Base-by-base conservation (phyloP, 768 basidiomycete genomes). In the Leccinum longicurvipes region DNA sequence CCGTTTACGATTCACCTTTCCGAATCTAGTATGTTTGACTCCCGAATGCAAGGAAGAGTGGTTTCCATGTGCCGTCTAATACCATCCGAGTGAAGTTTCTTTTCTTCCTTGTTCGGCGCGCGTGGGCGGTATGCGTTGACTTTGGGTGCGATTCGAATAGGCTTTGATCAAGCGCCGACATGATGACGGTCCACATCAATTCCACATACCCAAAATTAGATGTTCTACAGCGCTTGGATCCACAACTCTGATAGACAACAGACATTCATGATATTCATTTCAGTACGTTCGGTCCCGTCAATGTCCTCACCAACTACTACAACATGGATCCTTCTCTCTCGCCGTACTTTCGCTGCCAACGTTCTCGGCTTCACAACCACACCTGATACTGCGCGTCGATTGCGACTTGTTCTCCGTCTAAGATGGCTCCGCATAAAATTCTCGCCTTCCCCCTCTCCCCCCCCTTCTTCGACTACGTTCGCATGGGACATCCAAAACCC, bases 401-500 rank as follows among this genome's bases (percentile, higher is more conserved):
- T 4, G 17, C n/a, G 19, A 2, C 6, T 47, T 23, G 21, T 21
- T 24, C 12, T 15, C 23, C 27, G 47, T 28, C 28, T 29, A 19
- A 7, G 11, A 19, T 19, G 23, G 27, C 47, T 21, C 24, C 27
- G 28, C 47, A 47, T 3, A 1, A 29, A 50, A 10, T 17, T 23
- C 3, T 3, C 6, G 12, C 21, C 23, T 15, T 44, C 42, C 3
- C 42, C 23, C n/a, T 39, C 17, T 8, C 36, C 15, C 1, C 21
- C 42, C 12, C 14, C 36, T 17, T n/a, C n/a, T n/a, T n/a, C n/a
- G n/a, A n/a, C n/a, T n/a, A n/a, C 42, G 21, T 63, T 63, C 39
- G 56, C 56, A 4, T 66, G 67, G 65, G 58, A 66, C 49, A 51
- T 29, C 6, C 19, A 17, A 0, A 25, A 63, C 47, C 64, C 66